phyloP scores from a whole-genome alignment of 208 protist genomes.

The Leishmania arabica region DNA sequence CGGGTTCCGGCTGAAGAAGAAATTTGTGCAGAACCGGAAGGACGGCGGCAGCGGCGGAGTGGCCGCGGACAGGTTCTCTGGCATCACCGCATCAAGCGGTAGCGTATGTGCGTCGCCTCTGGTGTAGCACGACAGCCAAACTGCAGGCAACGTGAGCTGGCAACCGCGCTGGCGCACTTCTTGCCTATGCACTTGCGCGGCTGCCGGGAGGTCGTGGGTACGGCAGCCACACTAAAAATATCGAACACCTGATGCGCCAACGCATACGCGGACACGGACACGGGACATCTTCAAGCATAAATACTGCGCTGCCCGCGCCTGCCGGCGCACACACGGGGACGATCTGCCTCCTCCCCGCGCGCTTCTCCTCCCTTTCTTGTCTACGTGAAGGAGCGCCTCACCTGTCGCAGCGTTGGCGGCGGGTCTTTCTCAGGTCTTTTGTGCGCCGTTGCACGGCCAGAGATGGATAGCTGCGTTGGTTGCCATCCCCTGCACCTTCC shows the following conservation, averaged over 20 bases:
- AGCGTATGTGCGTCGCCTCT: constrained; percentile 10
- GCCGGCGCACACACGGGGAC: not conserved
- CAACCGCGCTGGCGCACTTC: not conserved
- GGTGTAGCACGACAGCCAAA: not conserved
- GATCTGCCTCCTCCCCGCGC: not conserved
- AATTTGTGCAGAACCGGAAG: constrained; percentile 21
- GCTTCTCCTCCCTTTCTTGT: not conserved
- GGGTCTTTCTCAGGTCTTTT: not conserved
- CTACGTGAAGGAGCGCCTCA: not conserved
- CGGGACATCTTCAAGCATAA: not conserved
- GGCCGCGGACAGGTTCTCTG: not conserved
- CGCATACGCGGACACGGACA: not conserved
- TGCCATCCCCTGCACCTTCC: not conserved
- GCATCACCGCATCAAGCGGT: not conserved
- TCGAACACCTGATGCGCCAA: not conserved
- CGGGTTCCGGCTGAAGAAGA: constrained; percentile 42
- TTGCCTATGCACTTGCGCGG: not conserved
- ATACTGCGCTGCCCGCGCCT: not conserved
- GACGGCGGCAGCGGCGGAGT: not conserved
- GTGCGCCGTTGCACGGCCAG: not conserved
- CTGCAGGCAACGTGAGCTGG: not conserved
- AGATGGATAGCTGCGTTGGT: not conserved
- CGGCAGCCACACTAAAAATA: not conserved
- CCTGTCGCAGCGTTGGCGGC: not conserved
- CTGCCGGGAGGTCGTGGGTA: not conserved